Percentiles rank a stretch among this genome's conserved stretches.
Conservation (phyloP, 129 eudicot genomes). For the Tanacetum coccineum region DNA sequence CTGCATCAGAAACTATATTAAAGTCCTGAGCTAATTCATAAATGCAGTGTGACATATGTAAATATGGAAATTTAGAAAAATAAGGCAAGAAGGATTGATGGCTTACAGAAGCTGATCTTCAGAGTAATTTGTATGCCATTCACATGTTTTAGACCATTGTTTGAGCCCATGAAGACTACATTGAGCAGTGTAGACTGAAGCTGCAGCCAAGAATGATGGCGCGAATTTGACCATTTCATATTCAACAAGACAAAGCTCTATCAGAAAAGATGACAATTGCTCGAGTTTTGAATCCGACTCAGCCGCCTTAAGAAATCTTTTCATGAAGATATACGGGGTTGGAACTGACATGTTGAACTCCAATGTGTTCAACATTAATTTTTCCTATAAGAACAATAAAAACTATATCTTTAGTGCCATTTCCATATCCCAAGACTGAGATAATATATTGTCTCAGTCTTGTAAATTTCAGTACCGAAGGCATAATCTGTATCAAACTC, state of each 20-base stretch:
- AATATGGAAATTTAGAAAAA: neutral
- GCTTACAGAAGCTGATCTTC: constrained; percentile 80
- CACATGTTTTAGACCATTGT: constrained; percentile 89
- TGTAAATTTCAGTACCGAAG: neutral
- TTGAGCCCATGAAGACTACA: constrained; percentile 57
- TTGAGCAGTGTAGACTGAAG: constrained; percentile 84
- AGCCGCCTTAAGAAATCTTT: constrained; percentile 89
- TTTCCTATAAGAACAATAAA: constrained; percentile 47
- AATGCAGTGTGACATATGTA: neutral
- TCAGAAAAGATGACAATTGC: constrained; percentile 57
- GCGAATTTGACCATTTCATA: constrained; percentile 77
- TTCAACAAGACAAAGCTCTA: constrained; percentile 86
- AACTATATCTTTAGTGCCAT: neutral
- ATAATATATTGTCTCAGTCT: neutral
- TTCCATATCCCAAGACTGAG: neutral
- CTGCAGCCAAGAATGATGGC: constrained; percentile 87
- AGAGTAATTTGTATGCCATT: constrained; percentile 63
- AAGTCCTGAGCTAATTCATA: neutral
- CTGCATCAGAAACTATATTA: neutral
- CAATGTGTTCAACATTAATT: constrained; percentile 71
- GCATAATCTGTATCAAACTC: neutral
- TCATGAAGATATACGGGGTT: constrained; percentile 81
- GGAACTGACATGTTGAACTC: constrained; percentile 93
- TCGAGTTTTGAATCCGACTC: constrained; percentile 69
- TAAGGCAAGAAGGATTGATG: neutral